phyloP scores from a whole-genome alignment of 768 basidiomycete species.

The Agrocybe pediades region DNA sequence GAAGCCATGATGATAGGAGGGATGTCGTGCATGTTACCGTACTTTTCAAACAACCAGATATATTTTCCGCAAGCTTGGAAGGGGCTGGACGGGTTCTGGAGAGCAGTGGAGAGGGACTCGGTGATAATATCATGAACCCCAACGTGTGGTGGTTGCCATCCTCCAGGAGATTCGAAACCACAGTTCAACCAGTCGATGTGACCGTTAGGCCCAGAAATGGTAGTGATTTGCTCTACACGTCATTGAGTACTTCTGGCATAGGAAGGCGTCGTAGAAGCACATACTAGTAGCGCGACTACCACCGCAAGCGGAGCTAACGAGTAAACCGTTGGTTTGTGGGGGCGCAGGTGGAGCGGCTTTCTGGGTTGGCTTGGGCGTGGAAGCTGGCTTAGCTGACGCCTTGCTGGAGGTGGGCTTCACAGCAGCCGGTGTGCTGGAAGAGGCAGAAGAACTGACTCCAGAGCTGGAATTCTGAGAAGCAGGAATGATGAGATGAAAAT shows the following conservation, averaged over 20 bases:
- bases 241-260: neutral
- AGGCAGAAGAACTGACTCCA: slow-evolving; percentile 6
- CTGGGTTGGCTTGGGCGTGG: neutral
- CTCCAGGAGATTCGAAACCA: slow-evolving; percentile 58
- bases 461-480: neutral
- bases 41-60: slow-evolving; percentile 58
- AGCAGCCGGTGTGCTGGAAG: neutral
- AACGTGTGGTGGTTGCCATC: slow-evolving; percentile 76
- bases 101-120: slow-evolving; percentile 46
- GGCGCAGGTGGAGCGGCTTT: no score
- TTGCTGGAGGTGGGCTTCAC: neutral
- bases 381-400: neutral
- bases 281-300: slow-evolving; percentile 50
- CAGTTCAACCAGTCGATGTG: slow-evolving; percentile 78
- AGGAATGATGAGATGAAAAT: slow-evolving; percentile 1
- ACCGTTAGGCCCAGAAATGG: slow-evolving; percentile 67
- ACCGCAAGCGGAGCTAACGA: slow-evolving; percentile 38
- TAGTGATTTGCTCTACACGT: slow-evolving; percentile 46
- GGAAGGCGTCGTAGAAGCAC: slow-evolving; percentile 3
- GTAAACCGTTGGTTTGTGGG: neutral
- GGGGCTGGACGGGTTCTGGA: slow-evolving; percentile 49
- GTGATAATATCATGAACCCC: slow-evolving; percentile 50
- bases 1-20: slow-evolving; percentile 81
- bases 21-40: slow-evolving; percentile 49
- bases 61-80: slow-evolving; percentile 61